Percentiles rank a stretch among this genome's conserved stretches.
These are phyloP conservation scores for Phytophthora sojae DNA, from an alignment of 352 stramenopile genomes.

Conservation along the genomic window DNA sequence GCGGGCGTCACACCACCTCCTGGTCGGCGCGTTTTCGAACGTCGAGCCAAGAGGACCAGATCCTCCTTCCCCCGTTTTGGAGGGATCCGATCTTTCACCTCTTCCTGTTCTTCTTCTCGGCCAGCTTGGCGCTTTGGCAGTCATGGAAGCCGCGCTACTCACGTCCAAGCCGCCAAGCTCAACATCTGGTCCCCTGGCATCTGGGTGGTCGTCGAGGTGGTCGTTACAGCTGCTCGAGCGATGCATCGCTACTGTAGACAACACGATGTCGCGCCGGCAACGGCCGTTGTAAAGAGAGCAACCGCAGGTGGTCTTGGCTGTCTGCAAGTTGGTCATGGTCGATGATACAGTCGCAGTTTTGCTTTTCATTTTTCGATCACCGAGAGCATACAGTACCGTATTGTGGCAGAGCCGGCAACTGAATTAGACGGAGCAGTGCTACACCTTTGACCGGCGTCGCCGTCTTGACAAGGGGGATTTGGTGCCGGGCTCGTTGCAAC, in stretches of 20 bases:
- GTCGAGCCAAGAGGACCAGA: background rate
- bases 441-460: constrained; percentile 21
- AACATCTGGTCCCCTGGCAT: constrained; percentile 4
- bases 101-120: background rate
- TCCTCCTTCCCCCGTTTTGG: background rate
- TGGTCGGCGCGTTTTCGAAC: background rate
- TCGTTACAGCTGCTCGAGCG: constrained; percentile 6
- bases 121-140: constrained; percentile 17
- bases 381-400: constrained; percentile 5
- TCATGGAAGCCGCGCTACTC: constrained; percentile 16
- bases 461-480: background rate
- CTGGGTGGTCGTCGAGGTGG: constrained; percentile 19
- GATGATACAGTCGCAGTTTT: background rate
- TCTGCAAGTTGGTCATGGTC: background rate
- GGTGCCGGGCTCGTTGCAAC: background rate
- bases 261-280: background rate
- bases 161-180: constrained; percentile 5
- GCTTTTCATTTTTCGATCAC: constrained; percentile 12
- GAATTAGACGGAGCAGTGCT: constrained; percentile 29
- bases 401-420: constrained; percentile 7
- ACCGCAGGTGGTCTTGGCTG: background rate
- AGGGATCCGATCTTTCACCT: too few relatives aligned
- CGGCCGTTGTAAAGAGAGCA: background rate
- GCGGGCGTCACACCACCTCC: background rate
- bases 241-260: background rate